These are phyloP conservation scores for Leccinum boreale DNA, from an alignment of 768 basidiomycete species.

Conservation along the genomic window DNA sequence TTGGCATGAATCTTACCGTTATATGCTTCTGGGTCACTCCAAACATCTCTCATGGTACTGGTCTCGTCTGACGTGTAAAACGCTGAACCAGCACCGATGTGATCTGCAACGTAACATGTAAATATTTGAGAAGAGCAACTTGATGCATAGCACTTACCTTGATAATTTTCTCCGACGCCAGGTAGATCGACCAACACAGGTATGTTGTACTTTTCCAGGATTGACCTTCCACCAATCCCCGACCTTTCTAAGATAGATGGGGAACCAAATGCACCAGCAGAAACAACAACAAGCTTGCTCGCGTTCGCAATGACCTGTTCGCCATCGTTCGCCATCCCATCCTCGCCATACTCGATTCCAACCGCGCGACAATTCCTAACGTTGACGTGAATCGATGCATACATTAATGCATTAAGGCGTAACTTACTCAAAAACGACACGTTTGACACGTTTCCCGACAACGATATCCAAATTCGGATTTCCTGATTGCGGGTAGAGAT, in stretches of 20 bases:
- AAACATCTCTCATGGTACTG: neutral
- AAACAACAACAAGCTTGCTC: constrained; percentile 41
- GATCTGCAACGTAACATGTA: neutral
- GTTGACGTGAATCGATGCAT: neutral
- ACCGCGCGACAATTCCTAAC: constrained; percentile 32
- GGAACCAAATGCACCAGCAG: constrained; percentile 53
- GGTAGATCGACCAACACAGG: constrained; percentile 20
- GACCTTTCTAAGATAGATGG: constrained; percentile 57
- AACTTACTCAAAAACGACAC: neutral
- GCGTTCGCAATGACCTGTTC: constrained; percentile 25
- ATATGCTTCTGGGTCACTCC: neutral
- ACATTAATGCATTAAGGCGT: neutral
- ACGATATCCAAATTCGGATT: constrained; percentile 29
- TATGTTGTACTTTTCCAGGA: constrained; percentile 50
- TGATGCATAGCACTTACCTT: constrained; percentile 33
- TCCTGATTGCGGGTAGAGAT: constrained; percentile 32
- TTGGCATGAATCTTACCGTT: neutral
- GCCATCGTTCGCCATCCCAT: neutral
- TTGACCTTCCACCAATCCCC: constrained; percentile 56
- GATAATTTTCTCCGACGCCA: constrained; percentile 20
- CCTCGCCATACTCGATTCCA: constrained; percentile 34
- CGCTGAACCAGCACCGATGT: neutral
- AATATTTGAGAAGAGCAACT: neutral
- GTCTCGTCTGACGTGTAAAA: neutral
- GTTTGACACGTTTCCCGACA: constrained; percentile 19